Base-by-base conservation (phyloP, 176 grass and related monocot genomes). In the Cenchrus americanus region DNA sequence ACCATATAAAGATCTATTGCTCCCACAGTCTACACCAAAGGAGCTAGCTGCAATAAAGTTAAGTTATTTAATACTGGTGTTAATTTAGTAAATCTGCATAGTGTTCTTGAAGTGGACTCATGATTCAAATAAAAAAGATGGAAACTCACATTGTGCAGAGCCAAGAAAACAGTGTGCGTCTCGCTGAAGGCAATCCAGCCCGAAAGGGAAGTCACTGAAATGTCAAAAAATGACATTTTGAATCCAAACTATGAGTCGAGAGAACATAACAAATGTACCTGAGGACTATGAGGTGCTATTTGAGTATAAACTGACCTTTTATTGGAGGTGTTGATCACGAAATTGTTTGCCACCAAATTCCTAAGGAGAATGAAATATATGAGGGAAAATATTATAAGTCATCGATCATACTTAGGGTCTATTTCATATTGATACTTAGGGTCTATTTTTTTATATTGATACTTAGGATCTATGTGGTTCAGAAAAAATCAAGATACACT, bases 311-410 rank as follows among this genome's bases (percentile, higher is more conserved):
- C 34, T 30, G 0, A 97, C 94, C 91, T 94, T 78, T 42, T 67
- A 51, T 91, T 91, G 46, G 87, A 89, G 77, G 61, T 78, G 76
- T 83, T 66, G 9, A 84, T 76, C 60, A 84, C 17, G 14, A 97
- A 97, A 68, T 97, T 78, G 34, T 97, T 97, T 49, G 89, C 80
- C 64, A 94, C 91, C 82, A 97, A 86, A 77, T 97, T 97, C 79
- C 94, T 97, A 40, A 57, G 24, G 14, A 78, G 10, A 88, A 69
- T 67, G 75, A 50, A 50, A 82, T 23, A 73, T 9, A 64, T 5
- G 49, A 19, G 49, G 14, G 68, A 13, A 44, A 61, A n/a, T 6
- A 65, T 65, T 22, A 91, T 11, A 52, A 64, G 41, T n/a, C 18
- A 58, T 12, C 2, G 2, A 37, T 37, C 34, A 37, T 3, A 37